Percentiles rank a stretch among this genome's conserved stretches.
Conservation (phyloP, 331 rosid genomes). For the Pyracantha coccinea region DNA sequence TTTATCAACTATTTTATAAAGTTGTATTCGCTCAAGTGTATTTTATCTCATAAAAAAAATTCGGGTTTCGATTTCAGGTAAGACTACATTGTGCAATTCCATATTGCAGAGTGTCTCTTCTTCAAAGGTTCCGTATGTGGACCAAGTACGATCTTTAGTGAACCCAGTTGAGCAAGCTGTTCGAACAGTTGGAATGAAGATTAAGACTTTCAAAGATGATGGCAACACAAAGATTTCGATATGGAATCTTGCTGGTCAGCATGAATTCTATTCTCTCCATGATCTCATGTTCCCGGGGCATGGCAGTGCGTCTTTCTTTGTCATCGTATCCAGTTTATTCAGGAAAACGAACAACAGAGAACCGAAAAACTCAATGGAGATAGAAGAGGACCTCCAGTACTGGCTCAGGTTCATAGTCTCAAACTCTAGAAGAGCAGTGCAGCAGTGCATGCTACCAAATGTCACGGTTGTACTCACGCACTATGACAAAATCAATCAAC, state of each 20-base stretch:
- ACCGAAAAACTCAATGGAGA: constrained; percentile 55
- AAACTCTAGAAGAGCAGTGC: constrained; percentile 71
- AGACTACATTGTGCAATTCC: constrained; percentile 75
- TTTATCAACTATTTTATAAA: too few relatives aligned
- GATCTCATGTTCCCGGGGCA: constrained; percentile 96
- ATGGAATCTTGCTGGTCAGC: constrained; percentile 96
- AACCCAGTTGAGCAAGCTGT: constrained; percentile 82
- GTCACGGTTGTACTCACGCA: constrained; percentile 84
- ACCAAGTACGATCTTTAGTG: constrained; percentile 77
- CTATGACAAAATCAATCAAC: constrained; percentile 65
- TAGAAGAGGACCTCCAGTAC: constrained; percentile 87
- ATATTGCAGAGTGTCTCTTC: constrained; percentile 64
- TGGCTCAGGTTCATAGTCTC: constrained; percentile 95
- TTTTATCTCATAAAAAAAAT: background rate
- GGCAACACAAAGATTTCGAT: constrained; percentile 68
- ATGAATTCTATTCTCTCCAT: constrained; percentile 77
- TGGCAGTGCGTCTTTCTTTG: constrained; percentile 78
- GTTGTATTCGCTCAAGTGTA: too few relatives aligned
- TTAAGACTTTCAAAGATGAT: constrained; percentile 71
- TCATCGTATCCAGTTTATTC: constrained; percentile 63
- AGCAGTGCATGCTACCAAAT: constrained; percentile 80
- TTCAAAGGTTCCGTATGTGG: constrained; percentile 56
- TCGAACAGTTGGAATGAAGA: constrained; percentile 70
- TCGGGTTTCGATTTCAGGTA: constrained; percentile 47
- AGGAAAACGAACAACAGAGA: constrained; percentile 72